phyloP scores from a whole-genome alignment of 352 stramenopile species.

The Globisporangium nodosum region DNA sequence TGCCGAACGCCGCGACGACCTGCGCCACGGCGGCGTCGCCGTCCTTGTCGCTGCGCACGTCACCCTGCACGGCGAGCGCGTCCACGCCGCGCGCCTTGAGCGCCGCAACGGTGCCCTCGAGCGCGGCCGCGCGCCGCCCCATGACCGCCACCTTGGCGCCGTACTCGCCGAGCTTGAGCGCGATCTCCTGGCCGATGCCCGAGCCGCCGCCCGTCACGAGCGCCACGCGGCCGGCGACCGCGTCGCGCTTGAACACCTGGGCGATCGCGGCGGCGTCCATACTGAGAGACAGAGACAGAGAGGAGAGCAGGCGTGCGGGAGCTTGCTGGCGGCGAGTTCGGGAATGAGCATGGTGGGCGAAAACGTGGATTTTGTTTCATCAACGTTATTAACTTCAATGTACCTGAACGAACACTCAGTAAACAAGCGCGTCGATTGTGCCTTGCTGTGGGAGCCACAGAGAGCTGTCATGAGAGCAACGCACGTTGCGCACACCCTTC shows the following conservation, averaged over 20 bases:
- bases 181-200: conserved; percentile 94
- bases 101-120: conserved; percentile 78
- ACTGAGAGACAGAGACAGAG: background rate
- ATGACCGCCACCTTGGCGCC: conserved; percentile 92
- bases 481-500: no score
- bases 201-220: conserved; percentile 93
- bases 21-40: conserved; percentile 75
- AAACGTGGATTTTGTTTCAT: no score
- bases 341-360: no score
- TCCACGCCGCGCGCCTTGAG: conserved; percentile 42
- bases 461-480: no score
- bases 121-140: conserved; percentile 85
- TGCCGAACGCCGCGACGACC: conserved; percentile 72
- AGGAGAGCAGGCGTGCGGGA: background rate
- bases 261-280: conserved; percentile 54
- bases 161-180: conserved; percentile 87
- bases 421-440: no score
- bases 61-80: conserved; percentile 50
- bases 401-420: no score
- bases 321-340: background rate
- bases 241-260: conserved; percentile 52
- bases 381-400: no score
- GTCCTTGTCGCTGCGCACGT: conserved; percentile 85
- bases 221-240: conserved; percentile 65
- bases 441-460: no score